Evolutionary conservation across 805 yeast species (phyloP), one percentile per base, ranked within the genome.

Genomic region (Teunomyces aglyptinius): DNA sequence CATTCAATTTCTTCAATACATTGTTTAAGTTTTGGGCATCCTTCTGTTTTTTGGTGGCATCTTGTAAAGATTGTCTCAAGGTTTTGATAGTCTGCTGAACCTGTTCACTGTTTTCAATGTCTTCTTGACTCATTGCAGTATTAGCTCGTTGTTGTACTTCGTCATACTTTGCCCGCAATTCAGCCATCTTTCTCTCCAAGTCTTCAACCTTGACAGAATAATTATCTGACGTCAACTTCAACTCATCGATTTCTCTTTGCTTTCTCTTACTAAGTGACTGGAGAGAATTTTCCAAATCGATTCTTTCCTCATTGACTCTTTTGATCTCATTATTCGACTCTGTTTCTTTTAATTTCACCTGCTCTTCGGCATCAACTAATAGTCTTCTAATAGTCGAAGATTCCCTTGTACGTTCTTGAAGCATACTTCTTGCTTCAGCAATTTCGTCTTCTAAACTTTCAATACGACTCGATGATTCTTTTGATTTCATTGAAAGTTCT

Each of bases 401-500:
- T 64, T 92, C 98, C 43, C 91, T 73, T 0, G 87, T 81, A 49
- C 96, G 78, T 57, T 90, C 96, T 58, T 85, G 94, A 2, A 91
- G 65, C 63, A 83, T 72, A 27, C 80, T 77, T 46, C 89, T 77
- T 4, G 87, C 71, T 48, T 91, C 97, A 8, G 77, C 70, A n/a
- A 92, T 67, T 58, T 91, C 97, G 47, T 89, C 96, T 54, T 87
- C 90, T 24, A 91, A 61, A 1, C 81, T 77, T 47, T 86, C 90
- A 18, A 80, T 71, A 51, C 80, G 76, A 44, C 73, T 73, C 36
- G 74, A 76, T 1, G 82, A 70, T 55, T 94, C 98, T 49, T 78
- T 78, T 33, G 83, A 66, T 45, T 86, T 80, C 76, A 86, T 77
- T 2, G 75, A 59, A 42, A 86, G 61, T 56, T 89, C 96, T 43